phyloP scores from a whole-genome alignment of 805 yeast genomes.

The Saturnispora besseyi region DNA sequence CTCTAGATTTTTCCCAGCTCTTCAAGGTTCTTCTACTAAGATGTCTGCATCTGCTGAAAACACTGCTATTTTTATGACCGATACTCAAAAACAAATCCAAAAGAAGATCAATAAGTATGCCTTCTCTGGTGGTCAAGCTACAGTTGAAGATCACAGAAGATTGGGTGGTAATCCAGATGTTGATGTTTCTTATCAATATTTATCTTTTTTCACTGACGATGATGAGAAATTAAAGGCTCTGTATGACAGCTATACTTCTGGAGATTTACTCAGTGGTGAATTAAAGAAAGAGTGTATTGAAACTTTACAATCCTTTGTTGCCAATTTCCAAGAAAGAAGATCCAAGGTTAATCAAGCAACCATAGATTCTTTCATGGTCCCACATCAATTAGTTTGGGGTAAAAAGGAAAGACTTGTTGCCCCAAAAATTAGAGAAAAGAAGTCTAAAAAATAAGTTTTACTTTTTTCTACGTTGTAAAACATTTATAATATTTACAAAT shows the following conservation, averaged over 20 bases:
- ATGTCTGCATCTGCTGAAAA: constrained; percentile 94
- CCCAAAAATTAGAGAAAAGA: constrained; percentile 45
- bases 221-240: constrained; percentile 64
- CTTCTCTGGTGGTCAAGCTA: constrained; percentile 85
- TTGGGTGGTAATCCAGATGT: constrained; percentile 92
- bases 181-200: constrained; percentile 90
- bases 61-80: constrained; percentile 91
- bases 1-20: constrained; percentile 94
- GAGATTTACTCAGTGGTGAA: constrained; percentile 86
- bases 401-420: constrained; percentile 65
- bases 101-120: constrained; percentile 95
- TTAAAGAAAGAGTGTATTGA: constrained; percentile 82
- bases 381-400: constrained; percentile 75
- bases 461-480: neutral
- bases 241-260: constrained; percentile 59
- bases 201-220: constrained; percentile 83
- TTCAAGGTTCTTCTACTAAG: constrained; percentile 92
- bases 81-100: constrained; percentile 82
- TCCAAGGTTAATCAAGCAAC: constrained; percentile 50
- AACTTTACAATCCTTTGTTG: constrained; percentile 69
- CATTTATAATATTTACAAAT: neutral
- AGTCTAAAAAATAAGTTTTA: constrained; percentile 16
- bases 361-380: constrained; percentile 67
- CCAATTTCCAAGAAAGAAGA: constrained; percentile 74
- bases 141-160: constrained; percentile 83